phyloP scores from a whole-genome alignment of 2,329 filamentous ascomycete genomes.

The Fusarium duplospermum region DNA sequence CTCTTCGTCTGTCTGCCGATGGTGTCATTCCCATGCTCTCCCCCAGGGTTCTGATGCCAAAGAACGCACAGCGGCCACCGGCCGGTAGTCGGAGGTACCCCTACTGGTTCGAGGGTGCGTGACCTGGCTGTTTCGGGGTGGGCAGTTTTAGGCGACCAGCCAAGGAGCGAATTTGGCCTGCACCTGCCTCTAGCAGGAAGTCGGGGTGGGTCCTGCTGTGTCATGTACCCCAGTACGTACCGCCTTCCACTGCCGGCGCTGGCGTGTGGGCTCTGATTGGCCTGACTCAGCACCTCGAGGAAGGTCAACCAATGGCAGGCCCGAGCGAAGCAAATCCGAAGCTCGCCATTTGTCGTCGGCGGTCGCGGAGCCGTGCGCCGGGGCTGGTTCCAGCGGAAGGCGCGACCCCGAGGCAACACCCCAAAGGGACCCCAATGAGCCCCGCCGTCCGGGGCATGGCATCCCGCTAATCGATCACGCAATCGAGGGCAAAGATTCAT shows the following conservation, averaged over 20 bases:
- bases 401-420: constrained; percentile 37
- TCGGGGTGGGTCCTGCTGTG: constrained; percentile 41
- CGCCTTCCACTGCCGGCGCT: constrained; percentile 29
- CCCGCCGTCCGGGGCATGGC: constrained; percentile 45
- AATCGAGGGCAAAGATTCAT: constrained; percentile 46
- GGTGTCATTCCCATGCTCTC: constrained; percentile 27
- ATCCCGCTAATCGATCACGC: constrained; percentile 49
- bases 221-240: constrained; percentile 26
- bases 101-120: constrained; percentile 3
- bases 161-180: constrained; percentile 2
- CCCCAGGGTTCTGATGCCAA: constrained; percentile 4
- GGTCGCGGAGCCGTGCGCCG: constrained; percentile 38
- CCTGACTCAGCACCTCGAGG: neutral
- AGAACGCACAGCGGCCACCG: constrained; percentile 34
- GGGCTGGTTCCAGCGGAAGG: constrained; percentile 26
- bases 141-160: constrained; percentile 22
- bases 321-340: constrained; percentile 39
- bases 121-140: constrained; percentile 10
- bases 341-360: constrained; percentile 43
- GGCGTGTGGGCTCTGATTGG: constrained; percentile 33
- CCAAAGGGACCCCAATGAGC: constrained; percentile 34
- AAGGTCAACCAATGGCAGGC: constrained; percentile 17
- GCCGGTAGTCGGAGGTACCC: constrained; percentile 44
- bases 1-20: constrained; percentile 21
- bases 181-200: constrained; percentile 42